Conservation (phyloP, 805 yeast genomes). For the Lachancea sp. region DNA sequence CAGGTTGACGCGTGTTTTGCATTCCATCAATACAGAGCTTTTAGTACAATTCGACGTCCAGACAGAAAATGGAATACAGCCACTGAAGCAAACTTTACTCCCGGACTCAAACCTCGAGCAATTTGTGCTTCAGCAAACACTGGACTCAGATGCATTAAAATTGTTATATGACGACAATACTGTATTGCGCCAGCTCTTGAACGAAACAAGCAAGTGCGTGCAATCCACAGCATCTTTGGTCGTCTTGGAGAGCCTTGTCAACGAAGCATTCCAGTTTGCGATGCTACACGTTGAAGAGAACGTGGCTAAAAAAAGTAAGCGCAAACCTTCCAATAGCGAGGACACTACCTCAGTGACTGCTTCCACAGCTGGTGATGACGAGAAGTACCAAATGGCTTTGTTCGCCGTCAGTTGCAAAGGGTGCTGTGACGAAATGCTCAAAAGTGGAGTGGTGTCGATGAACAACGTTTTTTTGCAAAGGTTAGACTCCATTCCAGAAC, state of each 20-base stretch:
- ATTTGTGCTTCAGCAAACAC: conserved; percentile 48
- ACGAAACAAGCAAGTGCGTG: conserved; percentile 42
- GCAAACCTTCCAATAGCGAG: background rate
- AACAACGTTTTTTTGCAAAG: conserved; percentile 21
- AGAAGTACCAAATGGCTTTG: conserved; percentile 24
- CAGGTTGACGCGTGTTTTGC: conserved; percentile 35
- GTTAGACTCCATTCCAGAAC: conserved; percentile 35
- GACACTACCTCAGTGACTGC: background rate
- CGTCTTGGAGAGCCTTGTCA: conserved; percentile 25
- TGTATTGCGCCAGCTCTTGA: conserved; percentile 34
- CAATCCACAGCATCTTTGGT: conserved; percentile 25
- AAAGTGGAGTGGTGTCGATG: conserved; percentile 21
- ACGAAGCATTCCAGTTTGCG: conserved; percentile 26
- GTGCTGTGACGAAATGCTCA: conserved; percentile 23
- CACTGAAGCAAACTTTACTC: conserved; percentile 38
- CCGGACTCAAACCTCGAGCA: conserved; percentile 44
- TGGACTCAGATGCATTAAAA: conserved; percentile 37
- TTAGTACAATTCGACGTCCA: conserved; percentile 26
- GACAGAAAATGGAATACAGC: conserved; percentile 21
- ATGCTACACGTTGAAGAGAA: conserved; percentile 22
- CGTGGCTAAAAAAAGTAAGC: conserved; percentile 13
- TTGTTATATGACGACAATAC: conserved; percentile 25
- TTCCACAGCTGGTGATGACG: background rate
- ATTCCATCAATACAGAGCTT: conserved; percentile 27
- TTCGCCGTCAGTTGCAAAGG: conserved; percentile 28